These are phyloP conservation scores for Podospora tetraspora DNA, from an alignment of 495 filamentous ascomycete species.

Conservation along the genomic window DNA sequence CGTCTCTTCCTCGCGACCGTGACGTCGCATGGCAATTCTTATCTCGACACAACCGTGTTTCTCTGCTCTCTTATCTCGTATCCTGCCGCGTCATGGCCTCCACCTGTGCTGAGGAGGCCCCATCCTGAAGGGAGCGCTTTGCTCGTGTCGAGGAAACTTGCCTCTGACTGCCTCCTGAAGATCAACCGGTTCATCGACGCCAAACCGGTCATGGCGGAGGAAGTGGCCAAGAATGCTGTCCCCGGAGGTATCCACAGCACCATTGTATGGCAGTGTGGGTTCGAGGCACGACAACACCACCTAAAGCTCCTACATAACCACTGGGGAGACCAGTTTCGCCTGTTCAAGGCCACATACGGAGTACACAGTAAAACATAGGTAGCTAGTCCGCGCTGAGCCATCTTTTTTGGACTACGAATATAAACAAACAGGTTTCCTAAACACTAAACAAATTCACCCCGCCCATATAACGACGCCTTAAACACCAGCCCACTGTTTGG, in stretches of 20 bases:
- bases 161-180: no score
- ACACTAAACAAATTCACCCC: background rate
- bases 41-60: background rate
- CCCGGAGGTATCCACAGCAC: no score
- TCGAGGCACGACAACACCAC: background rate
- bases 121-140: no score
- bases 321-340: no score
- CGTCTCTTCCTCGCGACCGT: background rate
- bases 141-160: no score
- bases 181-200: no score
- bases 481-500: background rate
- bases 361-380: no score
- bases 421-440: background rate
- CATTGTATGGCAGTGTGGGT: no score
- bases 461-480: background rate
- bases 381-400: background rate
- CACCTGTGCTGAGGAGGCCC: no score
- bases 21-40: background rate
- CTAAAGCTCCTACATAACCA: no score
- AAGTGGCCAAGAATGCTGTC: no score
- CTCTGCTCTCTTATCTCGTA: background rate
- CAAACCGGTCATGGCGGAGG: no score
- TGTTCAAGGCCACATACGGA: background rate
- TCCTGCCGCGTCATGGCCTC: background rate
- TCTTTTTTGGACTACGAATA: background rate